phyloP scores from a whole-genome alignment of 1,139 yeast genomes.

The Kodamaea fungicola region DNA sequence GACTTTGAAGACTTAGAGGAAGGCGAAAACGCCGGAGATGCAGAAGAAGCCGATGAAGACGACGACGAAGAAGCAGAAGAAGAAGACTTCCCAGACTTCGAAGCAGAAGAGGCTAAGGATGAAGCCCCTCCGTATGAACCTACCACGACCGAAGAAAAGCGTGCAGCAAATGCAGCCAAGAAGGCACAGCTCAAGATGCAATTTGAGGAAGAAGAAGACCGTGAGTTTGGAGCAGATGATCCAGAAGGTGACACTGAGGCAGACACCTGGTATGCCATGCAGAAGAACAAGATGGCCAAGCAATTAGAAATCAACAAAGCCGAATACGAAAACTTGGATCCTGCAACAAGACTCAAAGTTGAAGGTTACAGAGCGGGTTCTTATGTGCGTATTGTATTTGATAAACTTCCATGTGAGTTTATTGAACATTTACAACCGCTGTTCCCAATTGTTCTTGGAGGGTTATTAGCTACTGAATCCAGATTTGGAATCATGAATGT shows the following conservation, averaged over 20 bases:
- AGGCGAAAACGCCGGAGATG: constrained; percentile 14
- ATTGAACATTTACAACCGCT: constrained; percentile 80
- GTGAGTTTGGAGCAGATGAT: constrained; percentile 70
- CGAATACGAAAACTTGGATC: constrained; percentile 71
- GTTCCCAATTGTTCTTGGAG: constrained; percentile 87
- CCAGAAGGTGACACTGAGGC: constrained; percentile 73
- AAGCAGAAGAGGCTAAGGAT: constrained; percentile 46
- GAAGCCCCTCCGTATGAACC: constrained; percentile 37
- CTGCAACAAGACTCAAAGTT: constrained; percentile 68
- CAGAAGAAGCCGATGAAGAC: constrained; percentile 21
- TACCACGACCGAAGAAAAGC: constrained; percentile 60
- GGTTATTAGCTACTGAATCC: constrained; percentile 83
- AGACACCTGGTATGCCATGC: constrained; percentile 97
- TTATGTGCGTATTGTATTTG: constrained; percentile 86
- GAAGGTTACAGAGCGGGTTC: constrained; percentile 95
- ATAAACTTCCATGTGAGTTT: constrained; percentile 84
- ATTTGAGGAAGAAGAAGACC: constrained; percentile 87
- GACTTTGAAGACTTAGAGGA: constrained; percentile 77
- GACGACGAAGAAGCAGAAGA: constrained; percentile 41
- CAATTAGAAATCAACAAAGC: constrained; percentile 91
- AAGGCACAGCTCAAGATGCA: constrained; percentile 85
- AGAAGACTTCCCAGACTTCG: constrained; percentile 57
- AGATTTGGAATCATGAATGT: constrained; percentile 92
- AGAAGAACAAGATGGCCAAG: constrained; percentile 94
- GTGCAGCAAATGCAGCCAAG: constrained; percentile 80